Percentiles rank a stretch among this genome's conserved stretches.
These are phyloP conservation scores for Sphaerosporella brunnea DNA, from an alignment of 495 filamentous ascomycete genomes.

Conservation along the genomic window DNA sequence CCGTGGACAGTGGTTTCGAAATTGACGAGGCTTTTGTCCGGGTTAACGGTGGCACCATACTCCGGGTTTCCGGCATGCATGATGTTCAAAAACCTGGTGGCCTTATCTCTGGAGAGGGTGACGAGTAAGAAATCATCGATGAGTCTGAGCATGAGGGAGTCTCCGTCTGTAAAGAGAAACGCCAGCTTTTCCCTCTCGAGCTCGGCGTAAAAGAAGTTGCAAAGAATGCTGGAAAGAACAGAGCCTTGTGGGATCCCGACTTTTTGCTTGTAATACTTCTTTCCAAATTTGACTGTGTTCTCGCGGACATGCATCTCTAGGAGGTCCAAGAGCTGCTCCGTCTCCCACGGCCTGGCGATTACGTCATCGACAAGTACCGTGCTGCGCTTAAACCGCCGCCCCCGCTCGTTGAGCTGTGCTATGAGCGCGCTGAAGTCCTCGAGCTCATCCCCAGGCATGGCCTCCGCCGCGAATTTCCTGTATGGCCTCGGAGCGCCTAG, in stretches of 20 bases:
- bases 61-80: conserved; percentile 63
- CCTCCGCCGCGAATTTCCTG: conserved; percentile 48
- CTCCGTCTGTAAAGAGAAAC: conserved; percentile 40
- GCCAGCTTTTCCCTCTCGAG: conserved; percentile 50
- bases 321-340: conserved; percentile 46
- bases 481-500: conserved; percentile 31
- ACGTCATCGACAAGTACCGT: conserved; percentile 60
- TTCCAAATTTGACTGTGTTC: conserved; percentile 77
- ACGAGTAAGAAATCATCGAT: conserved; percentile 89
- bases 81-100: conserved; percentile 48
- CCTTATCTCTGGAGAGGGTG: conserved; percentile 47
- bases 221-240: conserved; percentile 64
- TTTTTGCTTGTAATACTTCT: conserved; percentile 76
- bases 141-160: conserved; percentile 56
- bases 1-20: conserved; percentile 50
- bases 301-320: conserved; percentile 57
- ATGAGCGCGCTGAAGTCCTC: conserved; percentile 29
- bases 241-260: conserved; percentile 87
- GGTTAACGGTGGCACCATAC: conserved; percentile 65
- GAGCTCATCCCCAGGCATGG: conserved; percentile 34
- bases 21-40: conserved; percentile 67
- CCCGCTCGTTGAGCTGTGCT: not conserved
- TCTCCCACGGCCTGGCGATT: conserved; percentile 30
- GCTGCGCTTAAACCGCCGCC: conserved; percentile 31
- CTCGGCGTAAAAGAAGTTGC: conserved; percentile 87